Percentiles rank a stretch among this genome's conserved stretches.
phyloP scores from a whole-genome alignment of 2,329 filamentous ascomycete species.

The Aspergillus carbonarius region DNA sequence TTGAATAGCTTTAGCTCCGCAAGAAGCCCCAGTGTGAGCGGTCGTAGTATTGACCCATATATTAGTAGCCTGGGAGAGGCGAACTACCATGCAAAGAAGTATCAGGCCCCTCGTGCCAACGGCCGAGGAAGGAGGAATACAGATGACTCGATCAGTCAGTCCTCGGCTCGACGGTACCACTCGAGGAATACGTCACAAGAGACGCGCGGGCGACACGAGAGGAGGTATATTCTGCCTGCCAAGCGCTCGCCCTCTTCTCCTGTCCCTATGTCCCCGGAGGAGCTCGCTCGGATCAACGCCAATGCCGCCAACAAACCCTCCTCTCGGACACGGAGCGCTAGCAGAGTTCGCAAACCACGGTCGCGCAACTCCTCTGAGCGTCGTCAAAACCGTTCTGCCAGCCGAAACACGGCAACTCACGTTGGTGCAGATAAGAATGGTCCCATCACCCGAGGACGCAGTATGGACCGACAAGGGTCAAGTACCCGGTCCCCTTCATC shows the following conservation, averaged over 20 bases:
- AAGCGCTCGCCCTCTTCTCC: slow-evolving; percentile 91
- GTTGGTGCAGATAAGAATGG: slow-evolving; percentile 31
- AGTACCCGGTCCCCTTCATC: slow-evolving; percentile 72
- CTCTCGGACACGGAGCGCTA: slow-evolving; percentile 39
- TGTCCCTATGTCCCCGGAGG: slow-evolving; percentile 90
- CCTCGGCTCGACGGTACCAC: slow-evolving; percentile 48
- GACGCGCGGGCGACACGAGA: slow-evolving; percentile 62
- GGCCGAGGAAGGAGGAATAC: slow-evolving; percentile 54
- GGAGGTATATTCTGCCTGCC: slow-evolving; percentile 68
- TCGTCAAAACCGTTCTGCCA: slow-evolving; percentile 41
- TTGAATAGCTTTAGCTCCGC: slow-evolving; percentile 50
- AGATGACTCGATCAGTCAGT: slow-evolving; percentile 46
- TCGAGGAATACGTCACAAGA: slow-evolving; percentile 66
- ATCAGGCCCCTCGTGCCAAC: slow-evolving; percentile 45
- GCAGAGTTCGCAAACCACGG: slow-evolving; percentile 54
- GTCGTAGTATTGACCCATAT: slow-evolving; percentile 74
- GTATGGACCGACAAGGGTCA: slow-evolving; percentile 60
- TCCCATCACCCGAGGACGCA: slow-evolving; percentile 56
- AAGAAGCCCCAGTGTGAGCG: slow-evolving; percentile 59
- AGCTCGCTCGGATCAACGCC: slow-evolving; percentile 54
- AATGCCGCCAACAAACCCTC: slow-evolving; percentile 44
- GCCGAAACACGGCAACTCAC: slow-evolving; percentile 42
- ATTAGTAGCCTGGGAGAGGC: slow-evolving; percentile 83
- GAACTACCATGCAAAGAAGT: slow-evolving; percentile 59
- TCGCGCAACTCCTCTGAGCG: slow-evolving; percentile 31